Evolutionary conservation across 148 eudicot species (phyloP), one percentile per base, ranked within the genome.

Genomic region (Silene latifolia): DNA sequence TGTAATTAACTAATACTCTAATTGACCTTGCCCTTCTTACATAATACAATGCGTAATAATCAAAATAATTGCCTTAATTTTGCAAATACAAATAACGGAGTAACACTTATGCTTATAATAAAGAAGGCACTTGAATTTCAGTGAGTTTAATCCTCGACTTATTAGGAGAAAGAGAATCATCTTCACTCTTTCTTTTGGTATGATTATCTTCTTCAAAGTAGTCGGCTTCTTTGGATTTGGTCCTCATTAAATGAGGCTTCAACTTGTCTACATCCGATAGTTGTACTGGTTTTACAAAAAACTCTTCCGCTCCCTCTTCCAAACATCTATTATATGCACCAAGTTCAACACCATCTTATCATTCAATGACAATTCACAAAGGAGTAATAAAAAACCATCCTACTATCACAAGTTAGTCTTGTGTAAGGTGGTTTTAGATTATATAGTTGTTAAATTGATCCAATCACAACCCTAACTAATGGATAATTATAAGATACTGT

Each of bases 251-350:
- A 76, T 82, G 87, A 0, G 94, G 90, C 73, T 72, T 88, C 9
- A 90, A 83, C 78, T 88, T 88, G 69, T 84, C 75, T 35, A 88
- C 90, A 71, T 88, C 90, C 4, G 88, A 87, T 74, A 81, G 77
- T 57, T 79, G 88, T 63, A 90, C 89, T 67, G 91, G 91, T 67
- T 90, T 88, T 17, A 90, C 73, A 48, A 88, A 80, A 72, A 86
- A 88, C 66, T 88, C 89, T 42, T 90, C 85, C 25, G 95, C 91
- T 68, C 91, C 90, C 46, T 87, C 87, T 72, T 90, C 94, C 80
- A 90, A 69, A 74, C 94, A 90, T 80, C 90, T 90, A 74, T 48
- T 4, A 4, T 24, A 68, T 39, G 44, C 9, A 39, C 5, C 14
- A 21, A 17, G 23, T 67, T 57, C n/a, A 57, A 65, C 21, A 18